A percentile compares a stretch with the other conserved stretches of the same genome.
phyloP scores from a whole-genome alignment of 441 rosid species.

The Omphalea diandra region DNA sequence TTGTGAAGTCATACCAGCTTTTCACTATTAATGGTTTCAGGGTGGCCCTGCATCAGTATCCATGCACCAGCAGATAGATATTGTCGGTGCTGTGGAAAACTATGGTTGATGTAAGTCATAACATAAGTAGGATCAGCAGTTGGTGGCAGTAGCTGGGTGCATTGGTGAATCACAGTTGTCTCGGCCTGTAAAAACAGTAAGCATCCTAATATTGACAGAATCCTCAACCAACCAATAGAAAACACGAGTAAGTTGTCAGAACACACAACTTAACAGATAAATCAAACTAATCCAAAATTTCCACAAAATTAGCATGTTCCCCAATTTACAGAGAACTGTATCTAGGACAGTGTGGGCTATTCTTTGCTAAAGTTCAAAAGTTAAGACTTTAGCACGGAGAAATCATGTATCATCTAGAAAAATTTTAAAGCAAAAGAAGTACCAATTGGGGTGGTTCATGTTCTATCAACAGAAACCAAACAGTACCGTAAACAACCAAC shows the following conservation, averaged over 20 bases:
- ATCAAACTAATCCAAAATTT: not conserved
- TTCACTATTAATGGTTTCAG: conserved; percentile 79
- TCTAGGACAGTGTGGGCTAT: not conserved
- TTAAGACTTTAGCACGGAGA: not conserved
- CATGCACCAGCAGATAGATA: conserved; percentile 96
- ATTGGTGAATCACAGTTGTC: conserved; percentile 85
- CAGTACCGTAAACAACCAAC: not conserved
- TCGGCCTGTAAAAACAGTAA: conserved; percentile 56
- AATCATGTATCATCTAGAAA: not conserved
- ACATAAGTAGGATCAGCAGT: conserved; percentile 80
- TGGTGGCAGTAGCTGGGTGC: conserved; percentile 83
- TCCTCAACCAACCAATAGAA: conserved; percentile 16
- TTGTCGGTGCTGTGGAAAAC: conserved; percentile 79
- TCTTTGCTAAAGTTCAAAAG: not conserved
- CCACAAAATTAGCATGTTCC: conserved; percentile 2
- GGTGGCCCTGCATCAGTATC: conserved; percentile 89
- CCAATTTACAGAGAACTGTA: not conserved
- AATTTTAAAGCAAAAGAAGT: not conserved
- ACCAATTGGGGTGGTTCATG: not conserved
- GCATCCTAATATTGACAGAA: conserved; percentile 17
- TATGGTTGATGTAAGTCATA: conserved; percentile 69
- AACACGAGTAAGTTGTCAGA: not conserved
- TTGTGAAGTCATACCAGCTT: conserved; percentile 55
- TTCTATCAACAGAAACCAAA: too few relatives aligned
- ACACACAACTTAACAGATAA: not conserved